Percentiles rank a stretch among this genome's conserved stretches.
Conservation (phyloP, 164 flowering plant genomes). For the Umbilicus rupestris region DNA sequence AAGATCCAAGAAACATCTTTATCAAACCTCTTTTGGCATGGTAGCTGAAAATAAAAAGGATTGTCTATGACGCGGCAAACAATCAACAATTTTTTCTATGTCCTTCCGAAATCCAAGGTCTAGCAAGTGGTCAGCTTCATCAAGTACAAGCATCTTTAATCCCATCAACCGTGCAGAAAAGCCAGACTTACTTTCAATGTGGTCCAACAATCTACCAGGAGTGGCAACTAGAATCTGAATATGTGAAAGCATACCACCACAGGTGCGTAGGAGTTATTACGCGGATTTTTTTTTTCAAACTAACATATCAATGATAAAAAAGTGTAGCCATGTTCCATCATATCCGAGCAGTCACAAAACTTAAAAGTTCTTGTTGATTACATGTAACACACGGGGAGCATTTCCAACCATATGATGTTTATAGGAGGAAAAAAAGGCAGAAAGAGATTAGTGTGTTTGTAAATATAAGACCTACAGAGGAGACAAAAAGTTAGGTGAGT, state of each 20-base stretch:
- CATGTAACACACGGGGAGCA: background rate
- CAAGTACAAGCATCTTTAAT: conserved; percentile 73
- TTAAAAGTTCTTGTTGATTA: background rate
- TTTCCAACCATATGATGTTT: background rate
- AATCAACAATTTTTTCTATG: conserved; percentile 81
- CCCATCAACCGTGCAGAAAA: conserved; percentile 82
- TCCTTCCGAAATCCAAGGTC: conserved; percentile 94
- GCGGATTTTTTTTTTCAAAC: background rate
- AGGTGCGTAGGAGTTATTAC: background rate
- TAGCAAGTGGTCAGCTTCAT: conserved; percentile 89
- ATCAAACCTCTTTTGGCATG: conserved; percentile 78
- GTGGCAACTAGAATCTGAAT: conserved; percentile 90
- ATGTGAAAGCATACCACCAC: background rate
- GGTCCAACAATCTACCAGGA: conserved; percentile 95
- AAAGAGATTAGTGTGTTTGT: no score
- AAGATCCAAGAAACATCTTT: background rate
- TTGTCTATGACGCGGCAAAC: conserved; percentile 88
- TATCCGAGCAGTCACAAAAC: background rate
- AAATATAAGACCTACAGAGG: no score
- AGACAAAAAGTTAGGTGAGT: no score
- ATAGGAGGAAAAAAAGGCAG: no score
- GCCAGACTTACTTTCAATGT: conserved; percentile 74
- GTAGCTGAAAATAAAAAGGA: conserved; percentile 87
- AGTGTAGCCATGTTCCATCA: background rate
- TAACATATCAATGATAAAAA: background rate